These are phyloP conservation scores for Penicillium crystallinum DNA, from an alignment of 495 filamentous ascomycete species.

Conservation along the genomic window DNA sequence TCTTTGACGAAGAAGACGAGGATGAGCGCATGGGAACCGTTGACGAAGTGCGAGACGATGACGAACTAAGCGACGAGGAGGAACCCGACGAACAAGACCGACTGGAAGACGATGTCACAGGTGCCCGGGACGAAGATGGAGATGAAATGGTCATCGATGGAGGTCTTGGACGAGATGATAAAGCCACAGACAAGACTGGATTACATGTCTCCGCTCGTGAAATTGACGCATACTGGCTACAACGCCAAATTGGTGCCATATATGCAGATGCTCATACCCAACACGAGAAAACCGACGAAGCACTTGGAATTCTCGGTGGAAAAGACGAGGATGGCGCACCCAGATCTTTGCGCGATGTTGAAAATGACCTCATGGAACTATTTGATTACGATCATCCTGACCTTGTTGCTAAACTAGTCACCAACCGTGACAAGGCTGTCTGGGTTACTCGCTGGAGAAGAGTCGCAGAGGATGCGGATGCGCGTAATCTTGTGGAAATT, in stretches of 20 bases:
- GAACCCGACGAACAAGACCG: constrained; percentile 49
- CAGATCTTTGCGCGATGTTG: constrained; percentile 80
- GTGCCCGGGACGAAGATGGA: constrained; percentile 43
- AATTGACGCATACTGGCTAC: constrained; percentile 96
- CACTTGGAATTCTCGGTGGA: constrained; percentile 73
- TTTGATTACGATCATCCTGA: constrained; percentile 97
- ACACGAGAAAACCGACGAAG: constrained; percentile 78
- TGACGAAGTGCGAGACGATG: constrained; percentile 77
- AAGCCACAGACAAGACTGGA: constrained; percentile 48
- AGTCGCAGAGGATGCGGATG: constrained; percentile 74
- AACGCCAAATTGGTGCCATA: constrained; percentile 80
- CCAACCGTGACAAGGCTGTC: constrained; percentile 84
- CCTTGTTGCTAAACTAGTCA: constrained; percentile 84
- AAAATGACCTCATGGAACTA: constrained; percentile 97
- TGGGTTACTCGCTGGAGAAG: constrained; percentile 89
- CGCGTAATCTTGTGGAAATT: constrained; percentile 71
- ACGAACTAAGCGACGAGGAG: constrained; percentile 61
- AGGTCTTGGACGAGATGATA: constrained; percentile 35
- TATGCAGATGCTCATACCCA: constrained; percentile 88
- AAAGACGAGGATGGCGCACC: constrained; percentile 75
- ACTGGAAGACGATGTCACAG: constrained; percentile 38
- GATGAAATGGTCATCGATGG: constrained; percentile 83
- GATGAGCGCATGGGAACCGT: constrained; percentile 70
- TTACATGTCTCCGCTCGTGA: constrained; percentile 67
- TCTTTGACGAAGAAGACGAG: constrained; percentile 92